Base-by-base conservation (phyloP, 2,329 filamentous ascomycete genomes). In the Dothideomycetidae sp. region DNA sequence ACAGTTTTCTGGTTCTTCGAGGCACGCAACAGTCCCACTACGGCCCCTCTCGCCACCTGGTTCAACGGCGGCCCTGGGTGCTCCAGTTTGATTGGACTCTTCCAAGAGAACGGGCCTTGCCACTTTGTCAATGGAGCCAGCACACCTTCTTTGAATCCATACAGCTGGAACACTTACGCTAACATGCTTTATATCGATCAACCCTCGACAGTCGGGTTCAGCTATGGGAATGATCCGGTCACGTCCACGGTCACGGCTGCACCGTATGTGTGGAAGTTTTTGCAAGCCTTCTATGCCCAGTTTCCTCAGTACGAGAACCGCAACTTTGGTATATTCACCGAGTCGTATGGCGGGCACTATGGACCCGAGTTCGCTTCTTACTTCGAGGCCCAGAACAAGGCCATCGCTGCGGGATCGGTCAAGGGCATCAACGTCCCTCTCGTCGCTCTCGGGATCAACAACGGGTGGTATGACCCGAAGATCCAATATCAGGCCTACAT, bases 1-100 rank as follows among this genome's bases (percentile, higher is more conserved):
- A 9, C 12, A 38, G 36, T 71, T 50, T 75, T 75, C 53, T 71
- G 69, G 67, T 74, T 71, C 48, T 69, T 75, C 47, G 68, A 73
- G 45, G 58, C 70, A 5, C 60, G 67, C 5, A 60, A 67, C 35
- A 58, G 63, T 46, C 59, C 69, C 1, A 41, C 45, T 4, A 59
- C 63, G 10, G 53, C 61, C 64, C 62, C 65, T 5, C 53, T 74
- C 21, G 66, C 71, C 2, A 67, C 78, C 45, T 78, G 70, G 69
- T 60, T 79, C 43, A 77, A 76, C 52, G 74, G 75, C 37, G 74
- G 75, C 2, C 74, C 75, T 2, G 75, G 75, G 3, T 65, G 65
- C 30, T 75, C 70, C 47, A 76, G 72, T 32, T 66, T 78, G 60
- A 62, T 71, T 39, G 73, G 73, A 14, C 62, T 78, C 46, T 77